These are phyloP conservation scores for Albifimbria verrucaria DNA, from an alignment of 2,329 filamentous ascomycete species.

Conservation along the genomic window DNA sequence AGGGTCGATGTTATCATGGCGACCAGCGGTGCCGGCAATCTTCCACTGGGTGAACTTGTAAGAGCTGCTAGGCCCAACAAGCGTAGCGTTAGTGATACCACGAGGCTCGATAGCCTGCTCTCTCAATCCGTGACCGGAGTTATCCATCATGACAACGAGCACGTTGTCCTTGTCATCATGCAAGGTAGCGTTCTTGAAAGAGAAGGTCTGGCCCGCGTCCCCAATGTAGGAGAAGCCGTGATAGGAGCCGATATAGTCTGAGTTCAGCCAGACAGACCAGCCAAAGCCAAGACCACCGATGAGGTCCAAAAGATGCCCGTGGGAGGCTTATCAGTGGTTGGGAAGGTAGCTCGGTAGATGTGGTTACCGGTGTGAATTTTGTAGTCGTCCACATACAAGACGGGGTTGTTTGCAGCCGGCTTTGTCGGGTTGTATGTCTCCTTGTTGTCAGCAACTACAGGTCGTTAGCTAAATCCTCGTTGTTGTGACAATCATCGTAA, in stretches of 20 bases:
- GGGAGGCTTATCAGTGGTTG: slow-evolving; percentile 29
- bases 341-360: slow-evolving; percentile 52
- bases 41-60: slow-evolving; percentile 52
- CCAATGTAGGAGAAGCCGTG: slow-evolving; percentile 43
- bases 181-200: slow-evolving; percentile 48
- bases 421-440: slow-evolving; percentile 44
- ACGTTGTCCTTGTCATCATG: slow-evolving; percentile 37
- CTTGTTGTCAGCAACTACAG: slow-evolving; percentile 41
- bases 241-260: slow-evolving; percentile 51
- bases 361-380: slow-evolving; percentile 51
- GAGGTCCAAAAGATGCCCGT: slow-evolving; percentile 46
- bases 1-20: slow-evolving; percentile 50
- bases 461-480: neutral
- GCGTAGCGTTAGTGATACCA: slow-evolving; percentile 50
- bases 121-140: slow-evolving; percentile 57
- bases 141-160: slow-evolving; percentile 55
- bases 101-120: slow-evolving; percentile 43
- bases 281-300: slow-evolving; percentile 54
- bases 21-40: slow-evolving; percentile 55
- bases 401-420: slow-evolving; percentile 48
- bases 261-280: slow-evolving; percentile 57
- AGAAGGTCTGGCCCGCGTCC: slow-evolving; percentile 36
- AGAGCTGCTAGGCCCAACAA: slow-evolving; percentile 32
- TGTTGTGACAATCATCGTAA: neutral
- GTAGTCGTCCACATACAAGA: slow-evolving; percentile 57